These are phyloP conservation scores for Diaporthe citrichinensis DNA, from an alignment of 2,329 filamentous ascomycete genomes.

Conservation along the genomic window DNA sequence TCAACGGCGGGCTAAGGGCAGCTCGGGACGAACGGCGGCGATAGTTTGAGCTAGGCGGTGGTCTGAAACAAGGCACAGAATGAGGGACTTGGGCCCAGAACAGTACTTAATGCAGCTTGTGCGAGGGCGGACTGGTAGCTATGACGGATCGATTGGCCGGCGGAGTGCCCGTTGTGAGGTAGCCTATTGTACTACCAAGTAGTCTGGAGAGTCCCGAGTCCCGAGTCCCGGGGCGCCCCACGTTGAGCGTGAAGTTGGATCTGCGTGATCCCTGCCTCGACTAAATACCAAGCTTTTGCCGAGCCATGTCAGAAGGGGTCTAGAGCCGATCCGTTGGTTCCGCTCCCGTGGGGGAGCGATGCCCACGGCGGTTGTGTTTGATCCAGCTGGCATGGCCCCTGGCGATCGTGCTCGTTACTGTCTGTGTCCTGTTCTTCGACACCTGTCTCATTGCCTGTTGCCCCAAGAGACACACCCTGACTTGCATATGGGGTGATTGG, in stretches of 20 bases:
- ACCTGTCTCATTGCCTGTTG: neutral
- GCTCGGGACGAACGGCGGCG: neutral
- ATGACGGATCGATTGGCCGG: neutral
- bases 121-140: neutral
- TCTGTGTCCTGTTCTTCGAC: neutral
- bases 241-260: neutral
- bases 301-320: constrained; percentile 39
- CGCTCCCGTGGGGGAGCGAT: neutral
- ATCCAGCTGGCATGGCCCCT: constrained; percentile 3
- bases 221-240: neutral
- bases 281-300: constrained; percentile 41
- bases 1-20: neutral
- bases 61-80: neutral
- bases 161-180: neutral
- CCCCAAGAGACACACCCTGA: no score
- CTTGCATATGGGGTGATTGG: neutral
- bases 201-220: neutral
- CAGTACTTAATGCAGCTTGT: neutral
- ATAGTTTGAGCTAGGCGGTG: neutral
- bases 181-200: neutral
- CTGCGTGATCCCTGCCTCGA: constrained; percentile 23
- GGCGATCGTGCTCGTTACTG: neutral
- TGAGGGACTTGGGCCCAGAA: neutral
- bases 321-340: constrained; percentile 30
- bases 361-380: neutral